Conservation (phyloP, 306 rosid genomes). For the Cicer pinnatifidum region DNA sequence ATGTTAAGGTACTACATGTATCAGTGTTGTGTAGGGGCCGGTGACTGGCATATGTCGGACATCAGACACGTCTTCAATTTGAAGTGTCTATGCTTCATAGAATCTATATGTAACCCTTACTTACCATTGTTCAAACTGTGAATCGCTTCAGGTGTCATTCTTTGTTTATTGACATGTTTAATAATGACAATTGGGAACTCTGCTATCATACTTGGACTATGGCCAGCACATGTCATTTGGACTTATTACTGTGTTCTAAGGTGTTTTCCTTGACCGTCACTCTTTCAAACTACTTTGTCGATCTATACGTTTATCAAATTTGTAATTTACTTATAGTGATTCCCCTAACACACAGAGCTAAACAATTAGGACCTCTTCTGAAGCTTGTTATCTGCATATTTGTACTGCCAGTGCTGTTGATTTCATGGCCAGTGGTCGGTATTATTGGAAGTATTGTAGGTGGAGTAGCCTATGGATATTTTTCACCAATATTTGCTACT, state of each 20-base stretch:
- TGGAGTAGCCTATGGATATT: slow-evolving; percentile 78
- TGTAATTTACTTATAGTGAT: slow-evolving; percentile 36
- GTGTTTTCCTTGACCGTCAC: slow-evolving; percentile 53
- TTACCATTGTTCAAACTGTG: slow-evolving; percentile 31
- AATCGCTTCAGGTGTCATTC: slow-evolving; percentile 71
- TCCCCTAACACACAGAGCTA: slow-evolving; percentile 62
- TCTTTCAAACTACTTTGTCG: slow-evolving; percentile 15
- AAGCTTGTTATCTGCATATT: slow-evolving; percentile 69
- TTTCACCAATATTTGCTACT: slow-evolving; percentile 79
- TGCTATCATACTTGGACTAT: slow-evolving; percentile 75
- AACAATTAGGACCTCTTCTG: slow-evolving; percentile 74
- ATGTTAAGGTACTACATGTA: no score
- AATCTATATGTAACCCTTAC: background rate
- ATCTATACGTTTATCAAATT: slow-evolving; percentile 15
- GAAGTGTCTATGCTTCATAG: background rate
- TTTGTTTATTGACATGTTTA: slow-evolving; percentile 75
- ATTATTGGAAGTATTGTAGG: slow-evolving; percentile 80
- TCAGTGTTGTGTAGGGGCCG: no score
- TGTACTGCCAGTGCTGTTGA: slow-evolving; percentile 67
- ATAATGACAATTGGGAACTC: slow-evolving; percentile 77
- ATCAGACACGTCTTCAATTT: background rate
- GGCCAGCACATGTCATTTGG: slow-evolving; percentile 74
- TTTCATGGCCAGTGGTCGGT: slow-evolving; percentile 71
- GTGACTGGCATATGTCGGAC: background rate
- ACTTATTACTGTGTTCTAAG: slow-evolving; percentile 76